These are phyloP conservation scores for Trichophyton mentagrophytes DNA, from an alignment of 2,329 filamentous ascomycete species.

Conservation along the genomic window DNA sequence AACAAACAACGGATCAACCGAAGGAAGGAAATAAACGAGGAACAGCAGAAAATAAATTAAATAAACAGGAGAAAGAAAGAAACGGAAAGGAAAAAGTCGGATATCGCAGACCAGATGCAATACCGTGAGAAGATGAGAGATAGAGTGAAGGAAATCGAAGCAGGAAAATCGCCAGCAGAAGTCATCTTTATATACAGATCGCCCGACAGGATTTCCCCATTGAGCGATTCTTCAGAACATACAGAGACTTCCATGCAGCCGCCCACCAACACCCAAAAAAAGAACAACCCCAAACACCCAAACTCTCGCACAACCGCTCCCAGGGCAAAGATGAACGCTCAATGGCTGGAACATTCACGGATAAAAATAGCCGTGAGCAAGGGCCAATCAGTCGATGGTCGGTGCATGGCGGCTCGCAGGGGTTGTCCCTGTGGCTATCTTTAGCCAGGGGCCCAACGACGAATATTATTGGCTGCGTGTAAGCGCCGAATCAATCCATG, in stretches of 20 bases:
- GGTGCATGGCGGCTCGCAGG: background rate
- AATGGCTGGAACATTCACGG: background rate
- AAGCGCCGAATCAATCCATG: background rate
- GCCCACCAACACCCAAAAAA: background rate
- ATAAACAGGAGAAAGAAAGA: background rate
- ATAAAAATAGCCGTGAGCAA: slow-evolving; percentile 1
- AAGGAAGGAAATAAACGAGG: background rate
- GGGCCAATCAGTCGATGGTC: background rate
- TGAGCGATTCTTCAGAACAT: slow-evolving; percentile 1
- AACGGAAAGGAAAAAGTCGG: background rate
- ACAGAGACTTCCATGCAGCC: background rate
- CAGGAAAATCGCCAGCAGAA: background rate
- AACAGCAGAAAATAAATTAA: background rate
- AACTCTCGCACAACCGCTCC: background rate
- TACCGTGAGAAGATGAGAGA: background rate
- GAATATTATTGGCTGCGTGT: background rate
- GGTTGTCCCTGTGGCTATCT: background rate
- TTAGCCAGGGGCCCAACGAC: background rate
- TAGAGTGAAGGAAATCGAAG: background rate
- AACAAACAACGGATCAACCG: background rate
- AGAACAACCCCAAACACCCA: background rate
- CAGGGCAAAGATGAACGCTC: background rate
- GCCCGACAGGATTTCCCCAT: background rate
- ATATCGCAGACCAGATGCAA: slow-evolving; percentile 2
- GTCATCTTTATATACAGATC: background rate